phyloP scores from a whole-genome alignment of 2,329 filamentous ascomycete genomes.

The Erysiphe pisi region DNA sequence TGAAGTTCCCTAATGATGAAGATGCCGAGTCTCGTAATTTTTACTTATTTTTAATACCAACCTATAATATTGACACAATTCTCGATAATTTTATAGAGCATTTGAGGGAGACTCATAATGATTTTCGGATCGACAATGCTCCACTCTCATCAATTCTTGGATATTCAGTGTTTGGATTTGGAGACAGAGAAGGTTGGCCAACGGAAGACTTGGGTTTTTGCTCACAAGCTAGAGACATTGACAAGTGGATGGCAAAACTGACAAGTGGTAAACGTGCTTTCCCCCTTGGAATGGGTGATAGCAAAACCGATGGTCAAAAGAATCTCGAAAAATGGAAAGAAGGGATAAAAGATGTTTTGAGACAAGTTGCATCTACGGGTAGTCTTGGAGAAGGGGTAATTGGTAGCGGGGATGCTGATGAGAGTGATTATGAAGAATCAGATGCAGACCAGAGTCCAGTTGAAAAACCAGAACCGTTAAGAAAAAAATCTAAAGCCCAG shows the following conservation, averaged over 20 bases:
- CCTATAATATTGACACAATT: constrained; percentile 91
- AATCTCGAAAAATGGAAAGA: constrained; percentile 65
- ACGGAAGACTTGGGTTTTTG: constrained; percentile 85
- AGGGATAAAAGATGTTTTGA: constrained; percentile 62
- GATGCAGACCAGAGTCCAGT: constrained; percentile 46
- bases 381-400: constrained; percentile 54
- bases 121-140: constrained; percentile 89
- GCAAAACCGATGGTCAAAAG: constrained; percentile 58
- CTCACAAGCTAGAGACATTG: constrained; percentile 78
- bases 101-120: constrained; percentile 83
- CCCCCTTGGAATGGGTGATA: constrained; percentile 77
- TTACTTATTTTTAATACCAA: constrained; percentile 76
- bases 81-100: constrained; percentile 80
- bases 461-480: constrained; percentile 41
- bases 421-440: constrained; percentile 64
- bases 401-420: constrained; percentile 72
- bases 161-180: constrained; percentile 89
- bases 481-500: constrained; percentile 38
- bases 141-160: constrained; percentile 66
- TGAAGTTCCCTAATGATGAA: constrained; percentile 56
- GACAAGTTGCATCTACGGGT: constrained; percentile 50
- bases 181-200: constrained; percentile 84
- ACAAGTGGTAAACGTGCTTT: constrained; percentile 77
- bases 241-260: constrained; percentile 96
- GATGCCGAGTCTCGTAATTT: constrained; percentile 49